Evolutionary conservation across 768 basidiomycete genomes (phyloP), one percentile per base, ranked within the genome.

Genomic region (Kwoniella shandongensis): DNA sequence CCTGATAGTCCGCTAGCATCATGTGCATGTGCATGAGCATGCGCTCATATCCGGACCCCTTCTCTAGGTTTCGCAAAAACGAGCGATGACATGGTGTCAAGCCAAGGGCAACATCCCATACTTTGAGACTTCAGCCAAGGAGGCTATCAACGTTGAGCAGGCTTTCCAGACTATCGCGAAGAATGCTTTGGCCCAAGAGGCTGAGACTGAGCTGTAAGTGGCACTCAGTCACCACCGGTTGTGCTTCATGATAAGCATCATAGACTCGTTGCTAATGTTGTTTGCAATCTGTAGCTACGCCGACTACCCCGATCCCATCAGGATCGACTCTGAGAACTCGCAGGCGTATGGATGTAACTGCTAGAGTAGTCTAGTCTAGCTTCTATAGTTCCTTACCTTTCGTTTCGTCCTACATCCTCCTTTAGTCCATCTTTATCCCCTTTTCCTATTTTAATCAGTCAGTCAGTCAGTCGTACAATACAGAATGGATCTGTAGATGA

Each of bases 161-260:
- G 96, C 94, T 3, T 99, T 99, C 86, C 93, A 96, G 78, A 96
- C 93, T 1, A 93, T 98, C 54, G 94, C 94, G n/a, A 94, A 94
- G 88, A 98, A 96, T 76, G 96, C 96, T 11, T 79, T 99, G 64
- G 90, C 91, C 75, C 94, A 98, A 79, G 96, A 98, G 76, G 86
- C 89, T 46, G 96, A 98, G 75, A 90, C 91, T 61, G 91, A 94
- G 75, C 77, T 96, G 92, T 96, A 65, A 72, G 88, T 78, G 39
- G n/a, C n/a, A n/a, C n/a, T n/a, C n/a, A n/a, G n/a, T n/a, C n/a
- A n/a, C n/a, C n/a, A n/a, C n/a, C n/a, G n/a, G n/a, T n/a, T n/a
- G n/a, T n/a, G n/a, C n/a, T n/a, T n/a, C n/a, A n/a, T n/a, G n/a
- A n/a, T n/a, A n/a, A n/a, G n/a, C n/a, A n/a, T n/a, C n/a, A n/a